These are phyloP conservation scores for Tetragonia tetragonoides DNA, from an alignment of 148 eudicot genomes.

Conservation along the genomic window DNA sequence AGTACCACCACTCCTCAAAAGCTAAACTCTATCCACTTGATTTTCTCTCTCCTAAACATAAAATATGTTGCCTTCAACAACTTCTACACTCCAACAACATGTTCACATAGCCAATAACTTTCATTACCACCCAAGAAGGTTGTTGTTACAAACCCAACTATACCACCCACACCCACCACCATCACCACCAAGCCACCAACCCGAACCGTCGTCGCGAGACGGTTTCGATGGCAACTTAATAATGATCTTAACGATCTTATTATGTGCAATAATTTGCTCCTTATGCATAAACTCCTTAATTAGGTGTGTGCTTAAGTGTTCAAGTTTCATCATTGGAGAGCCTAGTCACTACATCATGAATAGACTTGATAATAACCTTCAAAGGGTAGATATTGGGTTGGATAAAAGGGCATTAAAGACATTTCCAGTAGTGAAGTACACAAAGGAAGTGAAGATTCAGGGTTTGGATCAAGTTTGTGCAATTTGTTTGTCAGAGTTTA, in stretches of 20 bases:
- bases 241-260: conserved; percentile 17
- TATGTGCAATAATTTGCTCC: conserved; percentile 28
- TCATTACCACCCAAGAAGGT: conserved; percentile 24
- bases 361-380: not conserved
- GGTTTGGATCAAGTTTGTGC: conserved; percentile 58
- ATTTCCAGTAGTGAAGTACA: conserved; percentile 51
- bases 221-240: conserved; percentile 21
- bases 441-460: conserved; percentile 42
- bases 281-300: conserved; percentile 24
- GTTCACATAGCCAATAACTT: not conserved
- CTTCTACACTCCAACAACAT: too few relatives aligned
- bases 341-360: conserved; percentile 17
- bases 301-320: conserved; percentile 24
- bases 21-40: not conserved
- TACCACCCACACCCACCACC: conserved; percentile 6
- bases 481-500: conserved; percentile 68
- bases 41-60: not conserved
- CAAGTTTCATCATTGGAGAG: conserved; percentile 15
- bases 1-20: too few relatives aligned
- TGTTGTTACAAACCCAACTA: conserved; percentile 8
- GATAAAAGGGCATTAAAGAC: conserved; percentile 61
- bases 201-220: not conserved
- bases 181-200: not conserved
- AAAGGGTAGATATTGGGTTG: conserved; percentile 6
- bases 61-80: conserved; percentile 21